phyloP scores from a whole-genome alignment of 2,329 filamentous ascomycete species.

The Colletotrichum incanum region DNA sequence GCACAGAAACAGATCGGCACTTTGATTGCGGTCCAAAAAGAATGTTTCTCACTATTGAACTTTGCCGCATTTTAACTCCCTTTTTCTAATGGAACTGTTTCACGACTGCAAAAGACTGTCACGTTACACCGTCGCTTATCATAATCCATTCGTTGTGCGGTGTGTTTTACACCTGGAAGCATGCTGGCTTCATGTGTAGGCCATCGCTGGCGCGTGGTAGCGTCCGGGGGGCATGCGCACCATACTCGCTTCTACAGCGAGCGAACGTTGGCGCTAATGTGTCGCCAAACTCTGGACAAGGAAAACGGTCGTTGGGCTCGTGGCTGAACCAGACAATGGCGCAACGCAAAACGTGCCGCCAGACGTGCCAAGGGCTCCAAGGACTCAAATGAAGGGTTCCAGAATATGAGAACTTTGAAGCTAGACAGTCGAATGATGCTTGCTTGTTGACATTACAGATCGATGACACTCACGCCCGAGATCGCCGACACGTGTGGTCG shows the following conservation, averaged over 20 bases:
- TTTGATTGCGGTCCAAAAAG: background rate
- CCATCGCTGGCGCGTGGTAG: background rate
- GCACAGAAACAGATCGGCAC: background rate
- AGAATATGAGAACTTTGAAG: background rate
- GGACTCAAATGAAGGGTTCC: background rate
- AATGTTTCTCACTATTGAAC: background rate
- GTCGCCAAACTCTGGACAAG: background rate
- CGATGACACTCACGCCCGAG: background rate
- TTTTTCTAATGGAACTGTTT: background rate
- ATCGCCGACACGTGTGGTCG: background rate
- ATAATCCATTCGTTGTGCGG: background rate
- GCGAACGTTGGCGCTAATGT: conserved; percentile 4
- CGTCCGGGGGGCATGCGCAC: background rate
- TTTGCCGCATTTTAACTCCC: background rate
- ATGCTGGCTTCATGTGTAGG: background rate
- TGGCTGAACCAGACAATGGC: background rate
- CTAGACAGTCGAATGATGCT: background rate
- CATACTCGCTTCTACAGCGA: background rate
- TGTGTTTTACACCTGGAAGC: no score
- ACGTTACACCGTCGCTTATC: background rate
- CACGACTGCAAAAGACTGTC: background rate
- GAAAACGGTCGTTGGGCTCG: background rate
- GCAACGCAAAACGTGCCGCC: background rate
- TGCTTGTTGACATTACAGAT: background rate
- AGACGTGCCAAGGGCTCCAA: background rate